Evolutionary conservation across 495 filamentous ascomycete genomes (phyloP), one percentile per base, ranked within the genome.

Genomic region (Hyaloscypha variabilis): DNA sequence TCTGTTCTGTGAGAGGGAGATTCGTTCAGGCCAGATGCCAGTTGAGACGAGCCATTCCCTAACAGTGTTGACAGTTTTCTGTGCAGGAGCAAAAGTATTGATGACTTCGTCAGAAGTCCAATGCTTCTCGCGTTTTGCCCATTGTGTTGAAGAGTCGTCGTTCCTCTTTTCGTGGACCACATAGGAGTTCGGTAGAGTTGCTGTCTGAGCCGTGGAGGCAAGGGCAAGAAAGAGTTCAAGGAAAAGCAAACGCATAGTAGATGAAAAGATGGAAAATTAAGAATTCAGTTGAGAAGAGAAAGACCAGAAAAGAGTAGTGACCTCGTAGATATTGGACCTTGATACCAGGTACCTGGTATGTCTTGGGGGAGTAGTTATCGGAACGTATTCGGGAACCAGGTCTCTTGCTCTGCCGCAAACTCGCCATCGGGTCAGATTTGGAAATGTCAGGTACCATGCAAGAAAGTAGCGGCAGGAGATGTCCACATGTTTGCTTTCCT

Each of bases 1-100:
- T 21, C 74, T 69, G 53, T 82, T 83, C 25, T 79, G 74, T 1
- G 83, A 83, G 56, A 79, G 81, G 6, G 76, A 75, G 57, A 87
- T 71, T 8, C 82, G 76, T 11, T 76, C 72, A n/a, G 66, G 55
- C 31, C 75, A 69, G 60, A 88, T 82, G 1, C 85, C 85, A 53
- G 77, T 74, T 6, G 68, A 67, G n/a, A 73, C 64, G 31, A 88
- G 74, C 83, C 85, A 86, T 2, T 69, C 59, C 31, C 65, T 75
- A 8, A 83, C 79, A 28, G 72, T 68, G 50, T 78, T 71, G 10
- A 82, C 75, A 5, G 75, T 76, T 36, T 78, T 74, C 29, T 73
- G 60, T 13, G 70, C 74, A 1, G 82, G 79, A 30, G 80, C 77
- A 71, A 84, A 84, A 3, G 79, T 70, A 42, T 83, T 75, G 53